Evolutionary conservation across 73 alveolate genomes (phyloP).

Genomic region (Paramecium sexaurelia): DNA sequence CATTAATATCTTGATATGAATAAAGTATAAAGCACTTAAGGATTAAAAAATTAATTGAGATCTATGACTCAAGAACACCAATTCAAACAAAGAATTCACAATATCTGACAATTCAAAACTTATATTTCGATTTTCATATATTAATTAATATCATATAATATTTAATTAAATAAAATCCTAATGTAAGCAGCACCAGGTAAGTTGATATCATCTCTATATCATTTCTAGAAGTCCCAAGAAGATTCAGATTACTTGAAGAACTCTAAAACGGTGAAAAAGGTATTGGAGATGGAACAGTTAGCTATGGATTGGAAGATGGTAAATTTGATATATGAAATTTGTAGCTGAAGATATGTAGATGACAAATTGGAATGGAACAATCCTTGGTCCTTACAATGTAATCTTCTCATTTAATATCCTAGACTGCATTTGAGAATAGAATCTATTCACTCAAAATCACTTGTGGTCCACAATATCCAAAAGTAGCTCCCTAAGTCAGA

Average conservation of each 20-base stretch:
- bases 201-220: not conserved
- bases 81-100: slow-evolving; percentile 1
- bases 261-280: slow-evolving; percentile 96
- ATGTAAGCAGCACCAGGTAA: slow-evolving; percentile 47
- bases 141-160: not conserved
- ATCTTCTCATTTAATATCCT: not conserved
- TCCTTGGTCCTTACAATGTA: slow-evolving; percentile 90
- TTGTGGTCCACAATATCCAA: slow-evolving; percentile 93
- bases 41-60: not conserved
- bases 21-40: not conserved
- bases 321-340: slow-evolving; percentile 1
- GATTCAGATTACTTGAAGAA: slow-evolving; percentile 94
- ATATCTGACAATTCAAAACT: not conserved
- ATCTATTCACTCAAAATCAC: slow-evolving; percentile 86
- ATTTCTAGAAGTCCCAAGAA: slow-evolving; percentile 89
- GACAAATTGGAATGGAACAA: slow-evolving; percentile 98
- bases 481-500: slow-evolving; percentile 88
- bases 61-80: not conserved
- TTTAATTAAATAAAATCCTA: not conserved
- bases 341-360: slow-evolving; percentile 90
- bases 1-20: not conserved
- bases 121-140: not conserved
- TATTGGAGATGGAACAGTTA: slow-evolving; percentile 87
- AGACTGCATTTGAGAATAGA: slow-evolving; percentile 86
- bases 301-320: slow-evolving; percentile 94